phyloP scores from a whole-genome alignment of 176 grass and related monocot species.

The Phyllostachys edulis region DNA sequence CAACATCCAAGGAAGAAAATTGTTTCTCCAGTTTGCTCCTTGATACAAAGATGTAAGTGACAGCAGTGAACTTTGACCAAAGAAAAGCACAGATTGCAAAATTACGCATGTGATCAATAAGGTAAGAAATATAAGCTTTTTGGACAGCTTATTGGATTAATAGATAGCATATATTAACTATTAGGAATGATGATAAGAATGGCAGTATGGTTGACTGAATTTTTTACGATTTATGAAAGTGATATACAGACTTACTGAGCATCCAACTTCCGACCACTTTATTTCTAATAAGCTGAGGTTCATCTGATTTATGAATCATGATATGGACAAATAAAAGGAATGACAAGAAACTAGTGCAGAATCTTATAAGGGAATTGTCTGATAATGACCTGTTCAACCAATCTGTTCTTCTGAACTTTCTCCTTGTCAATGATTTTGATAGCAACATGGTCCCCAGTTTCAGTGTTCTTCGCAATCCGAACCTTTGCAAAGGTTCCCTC shows the following conservation, averaged over 20 bases:
- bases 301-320: not conserved
- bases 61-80: constrained; percentile 30
- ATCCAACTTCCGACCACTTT: not conserved
- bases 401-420: constrained; percentile 84
- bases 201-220: constrained; percentile 5
- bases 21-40: constrained; percentile 41
- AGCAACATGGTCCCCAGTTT: constrained; percentile 75
- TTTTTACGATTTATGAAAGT: not conserved
- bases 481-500: constrained; percentile 97
- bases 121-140: not conserved
- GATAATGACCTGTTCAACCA: constrained; percentile 84
- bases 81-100: constrained; percentile 20
- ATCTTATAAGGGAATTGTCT: constrained; percentile 19
- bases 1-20: constrained; percentile 47
- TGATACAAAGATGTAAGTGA: constrained; percentile 45
- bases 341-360: not conserved
- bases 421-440: constrained; percentile 99
- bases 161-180: not conserved
- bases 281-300: not conserved
- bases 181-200: constrained; percentile 1
- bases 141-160: not conserved
- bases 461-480: constrained; percentile 80
- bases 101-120: not conserved
- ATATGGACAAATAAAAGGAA: not conserved
- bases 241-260: not conserved